These are phyloP conservation scores for Globisporangium perplexum DNA, from an alignment of 352 stramenopile species.

Conservation along the genomic window DNA sequence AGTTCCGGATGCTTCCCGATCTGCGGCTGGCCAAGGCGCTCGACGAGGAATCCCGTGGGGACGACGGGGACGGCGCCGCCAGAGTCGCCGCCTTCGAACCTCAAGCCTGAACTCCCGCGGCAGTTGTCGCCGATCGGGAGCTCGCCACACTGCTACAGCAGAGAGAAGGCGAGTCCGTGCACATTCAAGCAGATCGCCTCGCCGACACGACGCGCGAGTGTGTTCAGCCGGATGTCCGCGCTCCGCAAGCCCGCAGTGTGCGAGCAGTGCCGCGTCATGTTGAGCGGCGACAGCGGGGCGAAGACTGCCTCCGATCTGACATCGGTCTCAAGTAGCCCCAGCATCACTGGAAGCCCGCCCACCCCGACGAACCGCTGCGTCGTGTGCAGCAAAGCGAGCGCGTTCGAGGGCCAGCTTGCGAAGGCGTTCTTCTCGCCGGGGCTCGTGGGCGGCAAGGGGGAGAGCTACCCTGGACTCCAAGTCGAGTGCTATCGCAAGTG, in stretches of 20 bases:
- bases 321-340: neutral
- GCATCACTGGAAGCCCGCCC: neutral
- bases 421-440: conserved; percentile 17
- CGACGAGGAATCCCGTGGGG: too few relatives aligned
- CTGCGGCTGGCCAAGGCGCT: too few relatives aligned
- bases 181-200: conserved; percentile 1
- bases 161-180: neutral
- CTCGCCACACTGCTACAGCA: conserved; percentile 5
- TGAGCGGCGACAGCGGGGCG: neutral
- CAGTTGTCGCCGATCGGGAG: conserved; percentile 1
- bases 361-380: conserved; percentile 5
- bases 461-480: conserved; percentile 11
- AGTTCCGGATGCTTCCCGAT: too few relatives aligned
- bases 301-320: neutral
- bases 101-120: too few relatives aligned
- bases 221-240: conserved; percentile 1
- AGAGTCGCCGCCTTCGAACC: too few relatives aligned
- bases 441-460: conserved; percentile 13
- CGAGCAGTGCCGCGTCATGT: conserved; percentile 2
- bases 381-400: conserved; percentile 14
- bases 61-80: too few relatives aligned
- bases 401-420: conserved; percentile 14
- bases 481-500: conserved; percentile 17
- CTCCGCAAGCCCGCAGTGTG: conserved; percentile 9
- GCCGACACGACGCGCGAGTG: neutral